Conservation (phyloP, 495 filamentous ascomycete species). For the Pyronema domesticum region DNA sequence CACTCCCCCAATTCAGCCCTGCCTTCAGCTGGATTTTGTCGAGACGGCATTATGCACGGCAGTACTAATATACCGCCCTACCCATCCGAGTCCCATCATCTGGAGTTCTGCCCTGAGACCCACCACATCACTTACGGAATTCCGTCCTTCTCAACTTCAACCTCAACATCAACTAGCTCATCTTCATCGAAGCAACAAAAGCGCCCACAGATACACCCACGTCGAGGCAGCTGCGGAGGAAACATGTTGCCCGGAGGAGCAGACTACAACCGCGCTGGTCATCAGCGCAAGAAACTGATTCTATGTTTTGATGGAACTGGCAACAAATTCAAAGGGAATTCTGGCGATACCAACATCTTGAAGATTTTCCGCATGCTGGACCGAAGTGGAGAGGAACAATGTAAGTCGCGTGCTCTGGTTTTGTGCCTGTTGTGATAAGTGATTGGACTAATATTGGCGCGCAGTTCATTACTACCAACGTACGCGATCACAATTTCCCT, state of each 20-base stretch:
- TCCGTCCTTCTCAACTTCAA: no score
- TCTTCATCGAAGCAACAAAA: background rate
- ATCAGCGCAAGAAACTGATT: slow-evolving; percentile 32
- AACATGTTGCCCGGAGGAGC: background rate
- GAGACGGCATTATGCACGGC: no score
- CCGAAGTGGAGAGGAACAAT: slow-evolving; percentile 33
- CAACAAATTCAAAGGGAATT: slow-evolving; percentile 67
- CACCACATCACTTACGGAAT: no score
- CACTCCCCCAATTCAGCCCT: no score
- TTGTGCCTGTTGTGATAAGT: background rate
- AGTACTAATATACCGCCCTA: no score
- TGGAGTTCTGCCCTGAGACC: no score
- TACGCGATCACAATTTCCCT: slow-evolving; percentile 17
- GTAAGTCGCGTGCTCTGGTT: slow-evolving; percentile 22
- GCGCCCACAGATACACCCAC: background rate
- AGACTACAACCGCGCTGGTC: background rate
- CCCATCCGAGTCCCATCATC: no score
- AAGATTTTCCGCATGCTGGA: slow-evolving; percentile 64
- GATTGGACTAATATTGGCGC: background rate
- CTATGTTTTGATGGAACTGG: slow-evolving; percentile 84
- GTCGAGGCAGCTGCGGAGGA: background rate
- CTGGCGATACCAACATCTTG: slow-evolving; percentile 71
- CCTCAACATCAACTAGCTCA: background rate
- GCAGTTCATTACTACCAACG: slow-evolving; percentile 54
- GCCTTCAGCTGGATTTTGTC: no score